A percentile compares a stretch with the other conserved stretches of the same genome.
Evolutionary conservation across 2,329 filamentous ascomycete genomes (phyloP).

Genomic region (Hymenoscyphus repandus): DNA sequence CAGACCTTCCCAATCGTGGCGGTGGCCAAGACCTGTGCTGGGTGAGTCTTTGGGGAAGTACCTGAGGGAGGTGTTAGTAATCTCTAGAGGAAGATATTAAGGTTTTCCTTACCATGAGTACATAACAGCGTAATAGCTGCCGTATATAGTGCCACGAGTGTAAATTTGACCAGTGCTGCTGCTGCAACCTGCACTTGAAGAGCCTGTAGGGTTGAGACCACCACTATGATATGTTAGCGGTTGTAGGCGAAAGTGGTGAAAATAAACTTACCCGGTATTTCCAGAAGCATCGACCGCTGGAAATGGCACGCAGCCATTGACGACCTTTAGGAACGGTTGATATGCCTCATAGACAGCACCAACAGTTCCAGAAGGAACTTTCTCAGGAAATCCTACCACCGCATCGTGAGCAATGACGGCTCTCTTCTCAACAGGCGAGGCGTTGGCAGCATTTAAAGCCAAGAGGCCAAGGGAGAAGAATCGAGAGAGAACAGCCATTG

Average conservation of each 20-base stretch:
- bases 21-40: slow-evolving; percentile 39
- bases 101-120: slow-evolving; percentile 39
- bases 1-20: slow-evolving; percentile 52
- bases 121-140: slow-evolving; percentile 42
- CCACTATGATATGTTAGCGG: slow-evolving; percentile 16
- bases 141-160: slow-evolving; percentile 38
- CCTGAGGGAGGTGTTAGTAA: slow-evolving; percentile 34
- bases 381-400: slow-evolving; percentile 48
- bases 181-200: slow-evolving; percentile 35
- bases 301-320: slow-evolving; percentile 58
- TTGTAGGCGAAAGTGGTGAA: too few relatives aligned
- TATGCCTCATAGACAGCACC: slow-evolving; percentile 49
- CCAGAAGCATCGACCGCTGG: slow-evolving; percentile 54
- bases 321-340: slow-evolving; percentile 49
- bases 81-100: background rate
- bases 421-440: background rate
- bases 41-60: slow-evolving; percentile 44
- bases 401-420: slow-evolving; percentile 37
- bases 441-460: background rate
- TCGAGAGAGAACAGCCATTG: slow-evolving; percentile 3
- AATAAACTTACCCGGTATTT: slow-evolving; percentile 45
- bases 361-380: slow-evolving; percentile 41
- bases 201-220: slow-evolving; percentile 33
- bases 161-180: slow-evolving; percentile 47
- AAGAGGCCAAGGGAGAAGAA: background rate